These are phyloP conservation scores for Penicillium steckii DNA, from an alignment of 495 filamentous ascomycete genomes.

Conservation along the genomic window DNA sequence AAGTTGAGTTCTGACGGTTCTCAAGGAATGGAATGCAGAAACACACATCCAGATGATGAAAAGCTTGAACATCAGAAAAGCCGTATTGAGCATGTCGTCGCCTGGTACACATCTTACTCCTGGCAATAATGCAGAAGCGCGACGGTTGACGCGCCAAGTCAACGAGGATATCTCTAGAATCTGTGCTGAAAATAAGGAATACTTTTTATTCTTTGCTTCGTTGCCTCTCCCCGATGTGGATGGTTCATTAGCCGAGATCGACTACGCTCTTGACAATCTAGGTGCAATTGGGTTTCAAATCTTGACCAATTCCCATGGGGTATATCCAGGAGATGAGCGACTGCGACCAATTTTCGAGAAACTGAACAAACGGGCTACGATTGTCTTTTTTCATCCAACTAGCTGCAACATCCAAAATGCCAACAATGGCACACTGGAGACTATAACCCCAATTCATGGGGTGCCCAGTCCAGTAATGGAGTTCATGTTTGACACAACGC, in stretches of 20 bases:
- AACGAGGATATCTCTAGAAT: conserved; percentile 44
- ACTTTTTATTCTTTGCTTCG: conserved; percentile 51
- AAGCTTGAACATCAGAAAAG: conserved; percentile 40
- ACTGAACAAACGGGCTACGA: conserved; percentile 32
- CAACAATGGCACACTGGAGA: conserved; percentile 2
- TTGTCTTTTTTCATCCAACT: conserved; percentile 56
- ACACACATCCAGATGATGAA: conserved; percentile 49
- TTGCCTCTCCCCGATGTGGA: conserved; percentile 48
- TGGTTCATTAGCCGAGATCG: conserved; percentile 43
- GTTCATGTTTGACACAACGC: conserved; percentile 56
- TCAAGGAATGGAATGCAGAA: conserved; percentile 40
- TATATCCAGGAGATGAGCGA: conserved; percentile 47
- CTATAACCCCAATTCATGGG: conserved; percentile 22
- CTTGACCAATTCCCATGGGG: conserved; percentile 47
- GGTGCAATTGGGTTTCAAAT: conserved; percentile 49
- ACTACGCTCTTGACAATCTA: conserved; percentile 34
- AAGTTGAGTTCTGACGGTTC: background rate
- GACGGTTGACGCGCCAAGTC: conserved; percentile 26
- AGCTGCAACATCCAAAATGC: conserved; percentile 19
- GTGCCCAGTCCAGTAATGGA: conserved; percentile 52
- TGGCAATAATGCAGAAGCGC: conserved; percentile 28
- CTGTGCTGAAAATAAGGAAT: conserved; percentile 29
- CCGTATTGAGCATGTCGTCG: conserved; percentile 51
- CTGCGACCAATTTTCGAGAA: conserved; percentile 42
- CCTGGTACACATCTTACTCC: conserved; percentile 47